Base-by-base conservation (phyloP, 2,329 filamentous ascomycete species). In the Aurifilum marmelostoma region DNA sequence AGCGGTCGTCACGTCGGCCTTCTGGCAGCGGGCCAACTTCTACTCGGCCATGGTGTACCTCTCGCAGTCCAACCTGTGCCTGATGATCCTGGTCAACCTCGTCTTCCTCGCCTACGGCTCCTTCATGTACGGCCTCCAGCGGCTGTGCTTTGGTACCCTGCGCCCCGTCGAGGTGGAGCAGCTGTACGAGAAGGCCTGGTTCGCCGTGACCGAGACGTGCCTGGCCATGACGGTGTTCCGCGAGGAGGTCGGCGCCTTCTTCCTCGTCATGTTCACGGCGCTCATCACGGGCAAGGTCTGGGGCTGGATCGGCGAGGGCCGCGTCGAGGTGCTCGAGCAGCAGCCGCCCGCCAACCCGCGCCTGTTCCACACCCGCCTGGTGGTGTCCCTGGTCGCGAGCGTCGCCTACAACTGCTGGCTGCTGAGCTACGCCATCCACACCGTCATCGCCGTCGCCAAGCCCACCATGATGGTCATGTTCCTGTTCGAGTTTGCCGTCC, bases 401-500 rank as follows among this genome's bases (percentile, higher is more conserved):
- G 85, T 97, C 69, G 74, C 89, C 21, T 97, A 97, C 81, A 92
- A 97, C 76, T 78, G 89, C 32, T 91, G 87, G 77, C 89, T 99
- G 81, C 88, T 97, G 73, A 86, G 86, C 63, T 97, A 97, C 78
- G 91, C 92, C 69, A 85, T 97, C 71, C 88, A 89, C 37, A 93
- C 91, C 0, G 94, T 98, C 41, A 89, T 97, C 63, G 89, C 92
- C 69, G 90, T 97, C 77, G 93, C 95, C 2, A 87, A 92, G n/a
- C 94, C 95, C 0, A 96, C 97, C 69, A 98, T 99, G 92, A 99
- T 98, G 94, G 94, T 99, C 72, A 98, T 99, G 94, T 99, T 99
- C 76, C 89, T 97, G 7, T 99, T 99, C 75, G 96, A 99, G 79
- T 98, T 98, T 77, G 94, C 95, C 50, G 90, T 99, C 58, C 82